Percentiles rank a stretch among this genome's conserved stretches.
These are phyloP conservation scores for Gremmenia infestans DNA, from an alignment of 2,329 filamentous ascomycete genomes.

Conservation along the genomic window DNA sequence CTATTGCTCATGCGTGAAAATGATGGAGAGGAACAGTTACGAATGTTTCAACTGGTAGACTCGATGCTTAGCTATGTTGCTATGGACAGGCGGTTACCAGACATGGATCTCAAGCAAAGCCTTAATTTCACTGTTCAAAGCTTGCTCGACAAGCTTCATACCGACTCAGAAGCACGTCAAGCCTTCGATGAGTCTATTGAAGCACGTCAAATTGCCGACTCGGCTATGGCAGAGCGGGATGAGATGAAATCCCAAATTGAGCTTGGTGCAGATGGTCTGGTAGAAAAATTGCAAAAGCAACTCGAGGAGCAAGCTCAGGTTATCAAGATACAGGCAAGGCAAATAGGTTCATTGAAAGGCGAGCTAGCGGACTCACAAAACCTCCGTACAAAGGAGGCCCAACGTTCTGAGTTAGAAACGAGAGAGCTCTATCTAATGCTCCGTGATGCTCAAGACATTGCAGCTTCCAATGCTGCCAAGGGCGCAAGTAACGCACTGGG, in stretches of 20 bases:
- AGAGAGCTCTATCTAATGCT: conserved; percentile 98
- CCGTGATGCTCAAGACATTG: conserved; percentile 92
- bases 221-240: conserved; percentile 92
- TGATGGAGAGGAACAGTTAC: conserved; percentile 82
- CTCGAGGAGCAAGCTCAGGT: conserved; percentile 88
- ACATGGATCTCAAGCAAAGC: conserved; percentile 97
- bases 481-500: conserved; percentile 46
- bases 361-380: conserved; percentile 85
- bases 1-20: conserved; percentile 88
- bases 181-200: conserved; percentile 89
- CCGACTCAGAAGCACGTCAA: conserved; percentile 89
- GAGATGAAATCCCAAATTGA: conserved; percentile 87
- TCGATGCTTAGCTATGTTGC: conserved; percentile 99
- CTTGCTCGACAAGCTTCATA: conserved; percentile 90
- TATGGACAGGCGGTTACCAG: conserved; percentile 91
- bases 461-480: conserved; percentile 73
- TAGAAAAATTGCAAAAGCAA: conserved; percentile 88
- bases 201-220: conserved; percentile 87
- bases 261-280: conserved; percentile 86
- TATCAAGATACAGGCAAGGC: conserved; percentile 81
- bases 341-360: conserved; percentile 81
- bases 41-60: conserved; percentile 97
- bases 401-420: conserved; percentile 93
- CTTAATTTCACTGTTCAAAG: conserved; percentile 97
- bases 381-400: conserved; percentile 81